Evolutionary conservation across 345 rosid genomes (phyloP).

Genomic region (Lepidium africanum): DNA sequence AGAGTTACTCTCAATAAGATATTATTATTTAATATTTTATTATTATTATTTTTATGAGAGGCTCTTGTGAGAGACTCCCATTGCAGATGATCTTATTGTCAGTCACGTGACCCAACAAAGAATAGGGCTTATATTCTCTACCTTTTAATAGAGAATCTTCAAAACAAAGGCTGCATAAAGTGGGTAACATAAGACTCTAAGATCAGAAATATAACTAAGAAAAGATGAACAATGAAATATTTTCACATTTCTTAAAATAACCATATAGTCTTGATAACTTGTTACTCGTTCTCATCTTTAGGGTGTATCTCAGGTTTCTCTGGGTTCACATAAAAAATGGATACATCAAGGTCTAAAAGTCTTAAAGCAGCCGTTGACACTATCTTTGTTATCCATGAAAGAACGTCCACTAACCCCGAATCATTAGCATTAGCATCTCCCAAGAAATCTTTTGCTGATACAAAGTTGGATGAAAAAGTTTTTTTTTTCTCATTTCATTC

Average conservation of each 20-base stretch:
- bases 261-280: conserved; percentile 28
- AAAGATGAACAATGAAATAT: neutral
- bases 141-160: conserved; percentile 30
- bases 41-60: no score
- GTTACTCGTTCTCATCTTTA: conserved; percentile 40
- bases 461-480: conserved; percentile 44
- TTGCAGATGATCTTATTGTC: no score
- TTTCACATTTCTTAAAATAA: neutral
- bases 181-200: conserved; percentile 5
- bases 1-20: no score
- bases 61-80: no score
- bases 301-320: conserved; percentile 44
- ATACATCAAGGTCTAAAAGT: conserved; percentile 73
- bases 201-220: neutral
- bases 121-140: conserved; percentile 45
- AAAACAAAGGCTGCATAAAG: conserved; percentile 40
- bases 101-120: no score
- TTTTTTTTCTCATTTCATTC: conserved; percentile 5
- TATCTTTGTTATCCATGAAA: conserved; percentile 97
- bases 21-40: no score
- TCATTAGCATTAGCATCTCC: conserved; percentile 32
- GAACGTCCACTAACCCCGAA: conserved; percentile 42
- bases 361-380: conserved; percentile 74
- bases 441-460: conserved; percentile 66
- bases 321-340: conserved; percentile 42